A percentile compares a stretch with the other conserved stretches of the same genome.
These are phyloP conservation scores for Cyphellophora attinorum DNA, from an alignment of 2,329 filamentous ascomycete species.

Conservation along the genomic window DNA sequence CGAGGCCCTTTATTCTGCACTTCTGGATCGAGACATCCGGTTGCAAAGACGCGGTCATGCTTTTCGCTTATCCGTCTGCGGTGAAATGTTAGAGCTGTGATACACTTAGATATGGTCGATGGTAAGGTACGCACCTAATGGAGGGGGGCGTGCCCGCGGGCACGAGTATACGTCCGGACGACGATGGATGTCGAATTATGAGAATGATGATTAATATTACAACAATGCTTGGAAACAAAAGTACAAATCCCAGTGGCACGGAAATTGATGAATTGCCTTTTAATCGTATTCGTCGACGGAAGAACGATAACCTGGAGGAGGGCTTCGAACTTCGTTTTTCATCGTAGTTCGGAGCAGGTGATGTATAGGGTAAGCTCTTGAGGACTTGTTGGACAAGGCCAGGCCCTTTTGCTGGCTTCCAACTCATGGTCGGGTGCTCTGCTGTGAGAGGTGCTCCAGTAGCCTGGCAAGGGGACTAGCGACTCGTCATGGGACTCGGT, in stretches of 20 bases:
- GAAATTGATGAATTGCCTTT: conserved; percentile 87
- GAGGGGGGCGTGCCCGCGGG: conserved; percentile 79
- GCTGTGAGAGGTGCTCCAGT: too few species aligned
- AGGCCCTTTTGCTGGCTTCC: conserved; percentile 25
- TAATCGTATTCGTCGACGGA: conserved; percentile 76
- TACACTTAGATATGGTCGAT: conserved; percentile 7
- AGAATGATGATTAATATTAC: conserved; percentile 83
- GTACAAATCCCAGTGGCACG: conserved; percentile 81
- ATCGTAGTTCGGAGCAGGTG: conserved; percentile 33
- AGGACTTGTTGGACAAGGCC: conserved; percentile 44
- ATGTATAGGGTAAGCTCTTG: conserved; percentile 41
- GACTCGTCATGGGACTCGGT: too few species aligned
- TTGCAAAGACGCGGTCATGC: conserved; percentile 92
- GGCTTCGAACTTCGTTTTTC: conserved; percentile 32
- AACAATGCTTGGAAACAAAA: conserved; percentile 86
- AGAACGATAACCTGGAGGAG: conserved; percentile 60
- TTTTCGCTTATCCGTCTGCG: conserved; percentile 89
- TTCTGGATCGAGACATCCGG: conserved; percentile 66
- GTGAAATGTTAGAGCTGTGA: conserved; percentile 3
- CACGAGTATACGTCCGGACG: conserved; percentile 72
- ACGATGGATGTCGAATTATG: conserved; percentile 78
- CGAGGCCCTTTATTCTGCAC: conserved; percentile 68
- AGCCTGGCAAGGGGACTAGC: too few species aligned
- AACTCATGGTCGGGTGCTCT: conserved; percentile 4
- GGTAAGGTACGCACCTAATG: conserved; percentile 59